Conservation (phyloP, 2,329 filamentous ascomycete genomes). For the Colletotrichum sp. region DNA sequence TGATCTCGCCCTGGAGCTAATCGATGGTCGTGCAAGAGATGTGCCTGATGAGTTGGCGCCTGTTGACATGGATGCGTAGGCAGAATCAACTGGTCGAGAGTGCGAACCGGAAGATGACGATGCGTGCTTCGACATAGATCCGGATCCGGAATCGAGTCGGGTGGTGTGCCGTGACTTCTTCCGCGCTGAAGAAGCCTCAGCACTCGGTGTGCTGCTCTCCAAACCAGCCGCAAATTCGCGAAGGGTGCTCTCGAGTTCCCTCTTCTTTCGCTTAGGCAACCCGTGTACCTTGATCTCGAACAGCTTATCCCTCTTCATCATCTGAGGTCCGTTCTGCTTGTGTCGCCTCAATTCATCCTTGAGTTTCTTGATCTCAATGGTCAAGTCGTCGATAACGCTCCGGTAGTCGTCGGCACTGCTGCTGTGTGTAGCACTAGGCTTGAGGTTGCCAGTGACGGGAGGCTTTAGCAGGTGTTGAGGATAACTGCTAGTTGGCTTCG, state of each 20-base stretch:
- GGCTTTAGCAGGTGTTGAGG: slow-evolving; percentile 25
- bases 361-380: slow-evolving; percentile 80
- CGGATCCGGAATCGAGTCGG: slow-evolving; percentile 45
- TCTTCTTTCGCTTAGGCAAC: slow-evolving; percentile 73
- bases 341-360: slow-evolving; percentile 76
- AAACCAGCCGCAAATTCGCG: slow-evolving; percentile 67
- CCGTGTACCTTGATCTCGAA: slow-evolving; percentile 85
- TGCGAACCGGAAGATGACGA: slow-evolving; percentile 59
- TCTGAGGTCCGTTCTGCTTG: slow-evolving; percentile 68
- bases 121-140: slow-evolving; percentile 55
- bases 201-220: slow-evolving; percentile 34
- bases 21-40: slow-evolving; percentile 40
- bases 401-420: slow-evolving; percentile 78
- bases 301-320: slow-evolving; percentile 75
- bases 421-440: slow-evolving; percentile 44
- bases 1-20: slow-evolving; percentile 41
- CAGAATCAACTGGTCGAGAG: slow-evolving; percentile 62
- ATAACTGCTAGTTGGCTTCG: slow-evolving; percentile 16
- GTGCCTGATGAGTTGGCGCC: slow-evolving; percentile 50
- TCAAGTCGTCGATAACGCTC: slow-evolving; percentile 87
- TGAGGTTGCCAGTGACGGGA: slow-evolving; percentile 27
- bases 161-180: slow-evolving; percentile 47
- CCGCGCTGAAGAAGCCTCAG: slow-evolving; percentile 55
- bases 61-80: slow-evolving; percentile 71
- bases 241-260: slow-evolving; percentile 76